phyloP scores from a whole-genome alignment of 352 stramenopile genomes.

The Globisporangium rhizosaccharum region DNA sequence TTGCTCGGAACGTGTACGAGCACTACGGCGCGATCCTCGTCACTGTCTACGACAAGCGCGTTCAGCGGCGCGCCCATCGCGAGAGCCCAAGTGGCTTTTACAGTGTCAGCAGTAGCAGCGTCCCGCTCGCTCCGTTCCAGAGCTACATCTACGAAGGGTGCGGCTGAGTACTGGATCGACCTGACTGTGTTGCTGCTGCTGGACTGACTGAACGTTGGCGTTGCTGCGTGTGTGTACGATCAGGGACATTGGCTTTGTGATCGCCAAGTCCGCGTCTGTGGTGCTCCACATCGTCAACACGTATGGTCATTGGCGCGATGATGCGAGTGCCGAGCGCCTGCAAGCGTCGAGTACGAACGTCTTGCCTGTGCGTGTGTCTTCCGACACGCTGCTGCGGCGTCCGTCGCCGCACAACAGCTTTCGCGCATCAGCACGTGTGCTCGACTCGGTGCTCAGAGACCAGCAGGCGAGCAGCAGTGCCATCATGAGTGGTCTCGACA shows the following conservation, averaged over 20 bases:
- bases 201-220: not conserved
- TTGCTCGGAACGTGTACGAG: constrained; percentile 51
- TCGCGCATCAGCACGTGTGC: constrained; percentile 12
- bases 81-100: not conserved
- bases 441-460: not conserved
- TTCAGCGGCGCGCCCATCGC: not conserved
- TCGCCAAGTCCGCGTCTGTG: constrained; percentile 39
- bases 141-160: constrained; percentile 51
- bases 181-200: not conserved
- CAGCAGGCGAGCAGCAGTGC: not conserved
- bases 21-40: constrained; percentile 42
- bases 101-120: not conserved
- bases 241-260: constrained; percentile 66
- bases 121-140: constrained; percentile 39
- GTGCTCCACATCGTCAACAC: constrained; percentile 55
- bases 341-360: constrained; percentile 8
- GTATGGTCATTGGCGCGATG: constrained; percentile 41
- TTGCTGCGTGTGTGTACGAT: not conserved
- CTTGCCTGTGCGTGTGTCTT: constrained; percentile 30
- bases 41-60: constrained; percentile 14
- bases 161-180: not conserved
- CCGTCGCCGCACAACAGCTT: constrained; percentile 28
- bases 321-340: not conserved
- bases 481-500: not conserved
- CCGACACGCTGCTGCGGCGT: constrained; percentile 30